Conservation (phyloP, 306 rosid species). For the Pyrus communis region DNA sequence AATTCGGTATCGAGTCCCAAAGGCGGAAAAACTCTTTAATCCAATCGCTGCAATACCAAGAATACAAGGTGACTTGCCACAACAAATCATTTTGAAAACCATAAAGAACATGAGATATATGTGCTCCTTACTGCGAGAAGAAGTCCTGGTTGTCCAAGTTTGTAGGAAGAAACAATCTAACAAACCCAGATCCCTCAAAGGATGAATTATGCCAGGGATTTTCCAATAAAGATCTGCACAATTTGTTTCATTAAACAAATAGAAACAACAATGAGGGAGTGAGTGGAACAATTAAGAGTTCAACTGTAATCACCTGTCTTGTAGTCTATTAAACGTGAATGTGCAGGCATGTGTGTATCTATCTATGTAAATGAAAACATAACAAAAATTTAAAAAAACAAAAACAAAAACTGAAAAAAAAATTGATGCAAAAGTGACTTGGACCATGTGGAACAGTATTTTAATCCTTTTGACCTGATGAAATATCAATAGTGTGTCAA, state of each 20-base stretch:
- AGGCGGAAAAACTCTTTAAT: conserved; percentile 54
- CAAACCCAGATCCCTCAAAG: conserved; percentile 97
- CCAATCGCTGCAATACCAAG: conserved; percentile 60
- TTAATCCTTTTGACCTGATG: conserved; percentile 11
- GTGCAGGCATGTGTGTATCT: neutral
- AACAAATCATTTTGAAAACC: conserved; percentile 15
- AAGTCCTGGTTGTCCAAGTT: conserved; percentile 75
- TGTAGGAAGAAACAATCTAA: conserved; percentile 92
- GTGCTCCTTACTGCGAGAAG: conserved; percentile 69
- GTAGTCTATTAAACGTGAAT: neutral
- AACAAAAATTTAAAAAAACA: neutral
- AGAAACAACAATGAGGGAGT: conserved; percentile 8
- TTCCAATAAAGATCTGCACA: conserved; percentile 72
- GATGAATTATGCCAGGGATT: conserved; percentile 99
- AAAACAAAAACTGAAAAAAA: neutral
- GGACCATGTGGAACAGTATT: conserved; percentile 3
- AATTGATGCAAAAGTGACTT: conserved; percentile 8
- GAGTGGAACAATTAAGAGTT: neutral
- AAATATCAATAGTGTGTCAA: conserved; percentile 6
- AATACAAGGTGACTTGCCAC: conserved; percentile 17
- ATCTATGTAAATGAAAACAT: neutral
- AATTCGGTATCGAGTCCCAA: conserved; percentile 95
- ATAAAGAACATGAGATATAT: conserved; percentile 13
- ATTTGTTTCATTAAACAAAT: conserved; percentile 21
- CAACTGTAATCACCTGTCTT: neutral